Evolutionary conservation across 495 filamentous ascomycete species (phyloP), one percentile per base, ranked within the genome.

Genomic region (Daldinia loculata): DNA sequence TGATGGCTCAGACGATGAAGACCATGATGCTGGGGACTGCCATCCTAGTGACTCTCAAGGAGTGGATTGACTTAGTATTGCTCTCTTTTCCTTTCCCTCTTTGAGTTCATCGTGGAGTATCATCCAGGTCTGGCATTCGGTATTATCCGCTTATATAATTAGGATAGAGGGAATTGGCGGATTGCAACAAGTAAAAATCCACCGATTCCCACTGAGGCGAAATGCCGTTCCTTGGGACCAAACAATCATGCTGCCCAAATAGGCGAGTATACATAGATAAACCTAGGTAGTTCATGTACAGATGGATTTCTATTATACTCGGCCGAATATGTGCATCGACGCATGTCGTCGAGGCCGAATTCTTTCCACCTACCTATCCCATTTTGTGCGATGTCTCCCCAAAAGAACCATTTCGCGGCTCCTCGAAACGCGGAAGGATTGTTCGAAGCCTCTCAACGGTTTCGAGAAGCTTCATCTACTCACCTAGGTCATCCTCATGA

Each of bases 341-440:
- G 39, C 39, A 41, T 41, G n/a, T 41, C 11, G 11, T 38, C 3
- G 36, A 38, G 3, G 36, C 36, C 36, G 38, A 39, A 39, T 66
- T 50, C 39, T 38, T n/a, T 48, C 14, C 12, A 30, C 56, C 29
- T 67, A 27, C 43, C 43, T 60, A 50, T 55, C 24, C 41, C 41
- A 17, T 45, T 45, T 45, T 9, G 41, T 45, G 34, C 17, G 15
- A 19, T n/a, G 61, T 52, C 36, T 43, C 17, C 27, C 52, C 26
- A 66, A 27, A 27, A 27, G 24, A 15, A 24, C 24, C 11, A 26
- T 36, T n/a, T 50, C 32, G 27, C 24, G 51, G 32, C 30, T 61
- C 66, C n/a, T 29, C 67, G 68, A 71, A 71, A 71, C 68, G 43
- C 57, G 57, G 58, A 62, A 66, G 68, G 68, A 71, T 71, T 45